Evolutionary conservation across 2,329 filamentous ascomycete genomes (phyloP), one percentile per base, ranked within the genome.

Genomic region (Talaromyces sp.): DNA sequence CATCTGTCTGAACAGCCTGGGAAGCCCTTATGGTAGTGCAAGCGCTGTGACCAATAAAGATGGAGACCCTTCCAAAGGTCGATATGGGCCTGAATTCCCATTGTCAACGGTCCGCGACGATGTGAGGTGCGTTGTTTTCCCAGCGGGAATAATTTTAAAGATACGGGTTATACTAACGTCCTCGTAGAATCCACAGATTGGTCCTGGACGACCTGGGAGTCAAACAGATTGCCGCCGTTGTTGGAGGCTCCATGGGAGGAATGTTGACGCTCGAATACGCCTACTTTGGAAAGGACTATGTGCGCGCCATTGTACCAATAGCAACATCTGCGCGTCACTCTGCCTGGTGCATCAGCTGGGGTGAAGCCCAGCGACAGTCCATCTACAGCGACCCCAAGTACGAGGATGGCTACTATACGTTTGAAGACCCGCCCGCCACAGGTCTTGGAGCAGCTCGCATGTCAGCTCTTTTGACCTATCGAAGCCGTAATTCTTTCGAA

Each of bases 311-410:
- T 64, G 77, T 84, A 14, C 81, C 82, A 1, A 84, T 85, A 57
- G 81, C 82, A 14, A 84, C 82, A 4, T 82, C 81, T 14, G 80
- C 80, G 21, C 78, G 81, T 21, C 82, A 84, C 63, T 82, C 81
- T 49, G 82, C 82, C 2, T 85, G 82, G 82, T 82, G 81, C 51
- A 85, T 85, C 59, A 82, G 82, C 62, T 85, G 82, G 82, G 81
- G 81, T 3, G 82, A 85, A 69, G 80, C 81, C 8, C 82, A 85
- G 67, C 72, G 82, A 61, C 81, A 84, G 66, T 81, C 81, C 82
- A 98, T 99, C 73, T 99, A 98, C 77, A 93, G 91, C 43, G 95
- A 99, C 73, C 95, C 95, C 32, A 98, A 97, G 79, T 99, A 99
- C 75, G 92, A 97, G 64, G 93, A 98, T 70, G 95, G 95, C 51